phyloP scores from a whole-genome alignment of 495 filamentous ascomycete genomes.

The Aspergillus mulundensis region DNA sequence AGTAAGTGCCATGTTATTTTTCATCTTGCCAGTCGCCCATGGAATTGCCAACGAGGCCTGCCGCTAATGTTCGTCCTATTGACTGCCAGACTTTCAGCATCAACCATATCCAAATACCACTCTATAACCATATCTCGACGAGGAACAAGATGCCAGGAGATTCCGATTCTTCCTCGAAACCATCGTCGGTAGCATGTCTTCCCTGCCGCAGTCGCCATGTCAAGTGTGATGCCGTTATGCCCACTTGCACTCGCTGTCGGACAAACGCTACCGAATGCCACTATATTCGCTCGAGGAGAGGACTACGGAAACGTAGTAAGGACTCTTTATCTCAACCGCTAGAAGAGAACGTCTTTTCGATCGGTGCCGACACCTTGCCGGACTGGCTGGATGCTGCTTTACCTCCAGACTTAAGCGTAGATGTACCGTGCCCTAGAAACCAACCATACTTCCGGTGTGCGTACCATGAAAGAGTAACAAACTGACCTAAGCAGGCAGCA shows the following conservation, averaged over 20 bases:
- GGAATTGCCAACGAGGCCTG: background rate
- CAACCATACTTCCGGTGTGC: background rate
- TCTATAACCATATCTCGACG: background rate
- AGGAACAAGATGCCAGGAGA: constrained; percentile 8
- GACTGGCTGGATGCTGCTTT: constrained; percentile 20
- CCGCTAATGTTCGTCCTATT: background rate
- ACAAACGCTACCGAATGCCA: constrained; percentile 18
- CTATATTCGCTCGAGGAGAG: constrained; percentile 25
- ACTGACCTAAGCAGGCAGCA: constrained; percentile 16
- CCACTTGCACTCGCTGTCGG: constrained; percentile 30
- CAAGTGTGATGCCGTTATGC: constrained; percentile 51
- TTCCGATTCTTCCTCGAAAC: constrained; percentile 10
- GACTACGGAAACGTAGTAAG: constrained; percentile 28
- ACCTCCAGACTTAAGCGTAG: constrained; percentile 10
- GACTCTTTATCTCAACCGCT: constrained; percentile 7
- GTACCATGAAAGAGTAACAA: background rate
- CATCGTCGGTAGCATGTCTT: constrained; percentile 49
- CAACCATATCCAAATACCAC: no score
- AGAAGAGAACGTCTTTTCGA: constrained; percentile 12
- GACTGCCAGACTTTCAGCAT: background rate
- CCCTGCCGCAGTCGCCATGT: constrained; percentile 54
- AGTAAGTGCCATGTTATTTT: background rate
- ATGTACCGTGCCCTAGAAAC: background rate
- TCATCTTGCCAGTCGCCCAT: background rate
- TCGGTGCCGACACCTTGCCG: constrained; percentile 12